Percentiles rank a stretch among this genome's conserved stretches.
phyloP scores from a whole-genome alignment of 1,284 basidiomycete species.

The Cryptococcus depauperatus region DNA sequence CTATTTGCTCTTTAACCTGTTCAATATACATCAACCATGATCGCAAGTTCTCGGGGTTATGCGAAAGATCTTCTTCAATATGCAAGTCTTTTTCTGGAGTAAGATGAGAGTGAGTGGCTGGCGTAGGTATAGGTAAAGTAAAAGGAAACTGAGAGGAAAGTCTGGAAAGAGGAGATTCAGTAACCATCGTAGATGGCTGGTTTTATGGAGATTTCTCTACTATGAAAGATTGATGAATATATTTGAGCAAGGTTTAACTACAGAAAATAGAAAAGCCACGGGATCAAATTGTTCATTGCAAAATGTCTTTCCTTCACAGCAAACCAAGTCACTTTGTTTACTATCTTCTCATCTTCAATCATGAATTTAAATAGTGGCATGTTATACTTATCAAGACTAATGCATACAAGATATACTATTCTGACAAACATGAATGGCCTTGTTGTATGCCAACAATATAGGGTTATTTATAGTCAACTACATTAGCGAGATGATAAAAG shows the following conservation, averaged over 20 bases:
- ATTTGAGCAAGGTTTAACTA: neutral
- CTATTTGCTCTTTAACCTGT: slow-evolving; percentile 59
- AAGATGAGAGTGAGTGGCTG: slow-evolving; percentile 65
- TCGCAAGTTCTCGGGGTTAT: slow-evolving; percentile 83
- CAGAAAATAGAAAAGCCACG: neutral
- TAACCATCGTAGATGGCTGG: slow-evolving; percentile 16
- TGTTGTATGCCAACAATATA: too few species aligned
- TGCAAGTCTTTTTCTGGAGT: slow-evolving; percentile 69
- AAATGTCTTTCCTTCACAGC: neutral
- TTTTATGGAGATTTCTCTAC: neutral
- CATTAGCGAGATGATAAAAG: too few species aligned
- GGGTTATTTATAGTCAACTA: too few species aligned
- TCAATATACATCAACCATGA: slow-evolving; percentile 86
- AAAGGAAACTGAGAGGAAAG: slow-evolving; percentile 58
- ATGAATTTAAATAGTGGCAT: too few species aligned
- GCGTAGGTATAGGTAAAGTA: slow-evolving; percentile 74
- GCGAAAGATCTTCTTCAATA: slow-evolving; percentile 90
- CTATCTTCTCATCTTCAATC: too few species aligned
- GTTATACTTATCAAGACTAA: too few species aligned
- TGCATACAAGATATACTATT: too few species aligned
- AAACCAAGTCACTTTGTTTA: neutral
- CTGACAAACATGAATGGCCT: too few species aligned
- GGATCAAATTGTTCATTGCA: neutral
- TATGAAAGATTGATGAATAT: neutral
- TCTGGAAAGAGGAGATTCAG: slow-evolving; percentile 27